phyloP scores from a whole-genome alignment of 1,284 basidiomycete genomes.

The Pisolithus thermaeus region DNA sequence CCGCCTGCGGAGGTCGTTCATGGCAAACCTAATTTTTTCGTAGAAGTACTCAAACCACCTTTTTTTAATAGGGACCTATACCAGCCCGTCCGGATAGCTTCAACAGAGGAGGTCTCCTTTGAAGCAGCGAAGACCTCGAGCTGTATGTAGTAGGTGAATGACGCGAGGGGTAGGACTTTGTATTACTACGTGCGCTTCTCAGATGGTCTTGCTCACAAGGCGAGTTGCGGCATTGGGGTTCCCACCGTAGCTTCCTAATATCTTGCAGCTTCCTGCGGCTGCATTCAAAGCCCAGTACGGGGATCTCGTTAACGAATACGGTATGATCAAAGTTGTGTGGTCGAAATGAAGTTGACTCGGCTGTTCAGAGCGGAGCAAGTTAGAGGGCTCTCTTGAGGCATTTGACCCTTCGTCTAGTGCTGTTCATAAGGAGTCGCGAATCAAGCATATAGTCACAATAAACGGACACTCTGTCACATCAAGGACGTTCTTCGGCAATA shows the following conservation, averaged over 20 bases:
- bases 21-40: constrained; percentile 14
- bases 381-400: constrained; percentile 33
- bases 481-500: constrained; percentile 7
- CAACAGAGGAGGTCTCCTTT: constrained; percentile 29
- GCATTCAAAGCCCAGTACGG: constrained; percentile 35
- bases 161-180: constrained; percentile 27
- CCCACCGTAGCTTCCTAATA: constrained; percentile 2
- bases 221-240: constrained; percentile 22
- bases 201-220: constrained; percentile 57
- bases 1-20: constrained; percentile 10
- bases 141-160: constrained; percentile 60
- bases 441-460: constrained; percentile 33
- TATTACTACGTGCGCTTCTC: constrained; percentile 58
- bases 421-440: constrained; percentile 57
- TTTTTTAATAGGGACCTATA: constrained; percentile 38
- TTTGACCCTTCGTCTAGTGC: constrained; percentile 60
- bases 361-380: constrained; percentile 38
- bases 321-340: constrained; percentile 34
- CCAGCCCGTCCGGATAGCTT: constrained; percentile 30
- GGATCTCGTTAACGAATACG: constrained; percentile 49
- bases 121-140: constrained; percentile 32
- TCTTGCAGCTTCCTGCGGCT: constrained; percentile 35
- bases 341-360: constrained; percentile 6
- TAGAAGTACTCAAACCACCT: constrained; percentile 29
- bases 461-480: constrained; percentile 6